Conservation (phyloP, 371 early-diverging fungal species). For the Coemansia sp. region DNA sequence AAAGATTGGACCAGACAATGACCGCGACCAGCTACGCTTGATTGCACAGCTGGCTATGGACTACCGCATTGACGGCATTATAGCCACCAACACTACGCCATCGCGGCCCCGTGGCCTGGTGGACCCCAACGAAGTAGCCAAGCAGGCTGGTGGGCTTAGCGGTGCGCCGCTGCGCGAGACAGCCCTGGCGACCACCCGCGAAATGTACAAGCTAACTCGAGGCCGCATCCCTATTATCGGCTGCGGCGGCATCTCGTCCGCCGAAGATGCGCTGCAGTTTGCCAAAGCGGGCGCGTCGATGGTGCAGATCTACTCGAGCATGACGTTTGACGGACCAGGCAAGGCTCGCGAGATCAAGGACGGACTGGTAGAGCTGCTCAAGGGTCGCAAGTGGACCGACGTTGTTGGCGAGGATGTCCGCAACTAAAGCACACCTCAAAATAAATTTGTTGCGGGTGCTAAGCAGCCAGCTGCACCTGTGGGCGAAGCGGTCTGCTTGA, state of each 20-base stretch:
- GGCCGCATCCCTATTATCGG: conserved; percentile 76
- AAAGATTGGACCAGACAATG: conserved; percentile 83
- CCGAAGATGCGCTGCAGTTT: conserved; percentile 69
- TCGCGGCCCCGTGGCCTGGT: conserved; percentile 58
- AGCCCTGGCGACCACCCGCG: conserved; percentile 61
- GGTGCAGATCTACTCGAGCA: conserved; percentile 75
- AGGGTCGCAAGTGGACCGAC: conserved; percentile 60
- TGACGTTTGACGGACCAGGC: conserved; percentile 74
- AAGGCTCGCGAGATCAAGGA: conserved; percentile 68
- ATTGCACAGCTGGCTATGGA: conserved; percentile 67
- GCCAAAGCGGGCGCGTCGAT: conserved; percentile 72
- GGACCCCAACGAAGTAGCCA: conserved; percentile 19
- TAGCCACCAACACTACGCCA: conserved; percentile 81
- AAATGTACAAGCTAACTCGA: conserved; percentile 66
- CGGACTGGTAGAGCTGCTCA: conserved; percentile 52
- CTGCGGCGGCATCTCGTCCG: conserved; percentile 79
- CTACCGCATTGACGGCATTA: conserved; percentile 74
- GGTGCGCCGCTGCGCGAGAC: conserved; percentile 70
- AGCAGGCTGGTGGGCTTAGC: conserved; percentile 76
- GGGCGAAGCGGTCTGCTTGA: too few relatives aligned
- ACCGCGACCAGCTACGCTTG: conserved; percentile 64
- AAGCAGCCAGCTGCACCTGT: too few relatives aligned
- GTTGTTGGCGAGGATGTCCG: conserved; percentile 51
- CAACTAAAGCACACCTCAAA: background rate
- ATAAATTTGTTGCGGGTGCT: too few relatives aligned